Percentiles rank a stretch among this genome's conserved stretches.
phyloP scores from a whole-genome alignment of 305 asterid genomes.

The Fraxinus baroniana region DNA sequence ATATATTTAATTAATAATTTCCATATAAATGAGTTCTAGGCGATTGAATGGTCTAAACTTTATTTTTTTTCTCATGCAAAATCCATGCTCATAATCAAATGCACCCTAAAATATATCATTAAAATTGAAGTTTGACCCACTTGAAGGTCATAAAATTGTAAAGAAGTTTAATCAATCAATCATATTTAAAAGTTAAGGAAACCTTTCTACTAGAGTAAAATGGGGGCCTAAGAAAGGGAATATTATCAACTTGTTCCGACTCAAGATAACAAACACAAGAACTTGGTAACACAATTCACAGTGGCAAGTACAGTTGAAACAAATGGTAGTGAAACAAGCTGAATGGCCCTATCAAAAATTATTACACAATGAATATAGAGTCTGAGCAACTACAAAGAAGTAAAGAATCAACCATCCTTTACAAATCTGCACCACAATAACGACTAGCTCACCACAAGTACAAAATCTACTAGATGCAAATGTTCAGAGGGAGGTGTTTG shows the following conservation, averaged over 20 bases:
- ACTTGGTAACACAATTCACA: not conserved
- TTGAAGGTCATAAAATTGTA: not conserved
- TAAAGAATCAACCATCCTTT: constrained; percentile 11
- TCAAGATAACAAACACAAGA: not conserved
- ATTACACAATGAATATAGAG: constrained; percentile 32
- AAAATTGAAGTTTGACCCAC: not conserved
- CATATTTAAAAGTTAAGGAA: not conserved
- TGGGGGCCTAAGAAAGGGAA: not conserved
- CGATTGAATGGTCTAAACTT: too few relatives aligned
- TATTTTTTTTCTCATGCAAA: too few relatives aligned
- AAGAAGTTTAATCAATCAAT: not conserved
- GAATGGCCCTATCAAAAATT: constrained; percentile 21
- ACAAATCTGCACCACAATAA: constrained; percentile 13
- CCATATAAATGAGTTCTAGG: too few relatives aligned
- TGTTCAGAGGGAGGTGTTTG: constrained; percentile 51
- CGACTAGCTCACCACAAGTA: constrained; percentile 6
- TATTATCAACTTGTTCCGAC: not conserved
- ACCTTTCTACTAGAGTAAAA: not conserved
- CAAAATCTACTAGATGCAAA: not conserved
- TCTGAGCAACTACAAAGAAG: constrained; percentile 16
- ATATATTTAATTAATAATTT: too few relatives aligned
- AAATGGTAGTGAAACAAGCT: constrained; percentile 14
- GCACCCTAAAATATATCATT: too few relatives aligned
- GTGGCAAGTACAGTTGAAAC: not conserved
- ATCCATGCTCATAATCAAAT: too few relatives aligned